Evolutionary conservation across 2,329 filamentous ascomycete genomes (phyloP).

Genomic region (Colletotrichum somersetense): DNA sequence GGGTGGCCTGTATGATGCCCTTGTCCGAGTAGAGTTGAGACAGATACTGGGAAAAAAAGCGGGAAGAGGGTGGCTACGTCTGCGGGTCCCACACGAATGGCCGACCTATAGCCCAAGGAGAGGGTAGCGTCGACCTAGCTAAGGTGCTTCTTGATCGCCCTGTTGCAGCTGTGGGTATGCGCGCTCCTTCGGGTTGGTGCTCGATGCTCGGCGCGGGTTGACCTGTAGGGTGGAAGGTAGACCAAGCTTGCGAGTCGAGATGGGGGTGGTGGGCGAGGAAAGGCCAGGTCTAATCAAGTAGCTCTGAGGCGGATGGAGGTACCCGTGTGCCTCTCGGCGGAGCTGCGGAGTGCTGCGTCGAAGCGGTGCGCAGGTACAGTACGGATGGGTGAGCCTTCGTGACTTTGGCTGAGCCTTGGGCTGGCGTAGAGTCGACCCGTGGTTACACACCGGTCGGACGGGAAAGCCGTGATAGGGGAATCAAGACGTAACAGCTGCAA

Average conservation of each 20-base stretch:
- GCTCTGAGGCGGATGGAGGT: slow-evolving; percentile 21
- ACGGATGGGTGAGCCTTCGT: slow-evolving; percentile 24
- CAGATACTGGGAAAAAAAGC: slow-evolving; percentile 47
- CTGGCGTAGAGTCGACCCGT: slow-evolving; percentile 28
- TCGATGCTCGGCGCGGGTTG: slow-evolving; percentile 35
- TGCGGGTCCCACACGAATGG: slow-evolving; percentile 52
- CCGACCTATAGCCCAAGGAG: slow-evolving; percentile 36
- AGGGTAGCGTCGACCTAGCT: slow-evolving; percentile 35
- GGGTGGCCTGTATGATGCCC: slow-evolving; percentile 44
- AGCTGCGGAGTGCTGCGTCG: slow-evolving; percentile 39
- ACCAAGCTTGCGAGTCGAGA: slow-evolving; percentile 31
- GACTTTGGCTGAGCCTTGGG: slow-evolving; percentile 37
- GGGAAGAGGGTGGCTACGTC: slow-evolving; percentile 51
- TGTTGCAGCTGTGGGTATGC: slow-evolving; percentile 42
- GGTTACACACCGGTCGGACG: slow-evolving; percentile 44
- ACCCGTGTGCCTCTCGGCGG: slow-evolving; percentile 32
- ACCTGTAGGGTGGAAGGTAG: slow-evolving; percentile 27
- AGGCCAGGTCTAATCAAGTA: slow-evolving; percentile 39
- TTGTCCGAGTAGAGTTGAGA: slow-evolving; percentile 46
- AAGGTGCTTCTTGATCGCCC: slow-evolving; percentile 41
- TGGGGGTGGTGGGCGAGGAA: slow-evolving; percentile 23
- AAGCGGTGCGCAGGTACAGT: slow-evolving; percentile 35
- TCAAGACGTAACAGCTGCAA: slow-evolving; percentile 48
- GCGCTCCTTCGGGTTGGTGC: slow-evolving; percentile 39
- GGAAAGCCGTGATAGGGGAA: slow-evolving; percentile 37